phyloP scores from a whole-genome alignment of 805 yeast species.

The Debaryomyces maramus region DNA sequence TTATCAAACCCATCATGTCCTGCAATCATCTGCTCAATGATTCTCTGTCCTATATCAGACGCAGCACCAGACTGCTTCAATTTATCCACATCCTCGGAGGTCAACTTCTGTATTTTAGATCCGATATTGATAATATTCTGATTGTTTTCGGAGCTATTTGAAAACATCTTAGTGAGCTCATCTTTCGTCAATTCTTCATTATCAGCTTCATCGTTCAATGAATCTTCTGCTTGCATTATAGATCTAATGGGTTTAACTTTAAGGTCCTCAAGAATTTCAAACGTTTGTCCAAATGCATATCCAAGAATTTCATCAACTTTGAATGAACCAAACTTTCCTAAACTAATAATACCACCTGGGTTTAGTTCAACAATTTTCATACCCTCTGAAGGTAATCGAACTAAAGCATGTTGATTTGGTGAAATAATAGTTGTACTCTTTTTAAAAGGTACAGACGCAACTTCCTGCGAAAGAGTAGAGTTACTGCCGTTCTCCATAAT shows the following conservation, averaged over 20 bases:
- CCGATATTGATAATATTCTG: constrained; percentile 69
- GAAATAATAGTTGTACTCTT: constrained; percentile 36
- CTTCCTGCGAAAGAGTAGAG: too few species aligned
- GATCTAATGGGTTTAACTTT: constrained; percentile 50
- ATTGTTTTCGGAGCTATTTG: constrained; percentile 58
- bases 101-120: constrained; percentile 66
- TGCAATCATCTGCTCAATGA: constrained; percentile 78
- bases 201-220: constrained; percentile 30
- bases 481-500: too few species aligned
- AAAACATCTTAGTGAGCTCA: constrained; percentile 35
- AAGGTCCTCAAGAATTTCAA: constrained; percentile 69
- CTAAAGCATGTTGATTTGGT: constrained; percentile 55
- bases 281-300: constrained; percentile 82
- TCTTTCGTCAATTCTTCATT: constrained; percentile 41
- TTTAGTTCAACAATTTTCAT: constrained; percentile 69
- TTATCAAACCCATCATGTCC: constrained; percentile 85
- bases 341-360: constrained; percentile 57
- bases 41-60: constrained; percentile 64
- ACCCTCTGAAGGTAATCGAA: constrained; percentile 81
- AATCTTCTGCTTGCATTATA: constrained; percentile 30
- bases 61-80: constrained; percentile 72
- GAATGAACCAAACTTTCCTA: constrained; percentile 93
- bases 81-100: constrained; percentile 79
- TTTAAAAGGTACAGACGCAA: too few species aligned
- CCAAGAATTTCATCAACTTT: constrained; percentile 74